A percentile compares a stretch with the other conserved stretches of the same genome.
Conservation (phyloP, 202 grass and related monocot species). For the Schoenoplectus triqueter region DNA sequence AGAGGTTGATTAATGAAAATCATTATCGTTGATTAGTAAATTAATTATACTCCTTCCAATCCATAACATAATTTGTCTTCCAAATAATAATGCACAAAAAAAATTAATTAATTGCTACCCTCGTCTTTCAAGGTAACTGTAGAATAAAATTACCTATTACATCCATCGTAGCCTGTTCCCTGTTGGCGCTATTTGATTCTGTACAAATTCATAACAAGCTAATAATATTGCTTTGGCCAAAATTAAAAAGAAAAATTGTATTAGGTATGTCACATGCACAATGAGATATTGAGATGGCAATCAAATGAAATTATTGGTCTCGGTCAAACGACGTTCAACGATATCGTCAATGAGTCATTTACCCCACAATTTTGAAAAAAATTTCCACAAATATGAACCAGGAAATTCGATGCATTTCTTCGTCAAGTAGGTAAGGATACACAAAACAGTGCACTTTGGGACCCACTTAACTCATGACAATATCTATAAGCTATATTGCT, state of each 20-base stretch:
- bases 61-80: background rate
- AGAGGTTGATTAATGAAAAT: no score
- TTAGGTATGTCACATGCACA: background rate
- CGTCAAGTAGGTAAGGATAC: background rate
- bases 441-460: background rate
- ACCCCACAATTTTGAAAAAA: background rate
- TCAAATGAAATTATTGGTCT: background rate
- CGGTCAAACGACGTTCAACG: background rate
- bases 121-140: background rate
- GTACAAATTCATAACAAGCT: background rate
- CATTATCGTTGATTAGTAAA: no score
- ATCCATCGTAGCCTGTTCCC: no score
- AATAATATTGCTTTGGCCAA: background rate
- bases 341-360: background rate
- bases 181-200: background rate
- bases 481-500: conserved; percentile 6
- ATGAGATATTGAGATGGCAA: background rate
- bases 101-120: background rate
- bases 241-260: background rate
- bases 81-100: background rate
- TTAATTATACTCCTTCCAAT: no score
- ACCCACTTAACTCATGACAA: background rate
- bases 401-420: background rate
- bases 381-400: background rate
- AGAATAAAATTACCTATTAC: background rate